Evolutionary conservation across 768 basidiomycete genomes (phyloP).

Genomic region (Lactifluus piperatus): DNA sequence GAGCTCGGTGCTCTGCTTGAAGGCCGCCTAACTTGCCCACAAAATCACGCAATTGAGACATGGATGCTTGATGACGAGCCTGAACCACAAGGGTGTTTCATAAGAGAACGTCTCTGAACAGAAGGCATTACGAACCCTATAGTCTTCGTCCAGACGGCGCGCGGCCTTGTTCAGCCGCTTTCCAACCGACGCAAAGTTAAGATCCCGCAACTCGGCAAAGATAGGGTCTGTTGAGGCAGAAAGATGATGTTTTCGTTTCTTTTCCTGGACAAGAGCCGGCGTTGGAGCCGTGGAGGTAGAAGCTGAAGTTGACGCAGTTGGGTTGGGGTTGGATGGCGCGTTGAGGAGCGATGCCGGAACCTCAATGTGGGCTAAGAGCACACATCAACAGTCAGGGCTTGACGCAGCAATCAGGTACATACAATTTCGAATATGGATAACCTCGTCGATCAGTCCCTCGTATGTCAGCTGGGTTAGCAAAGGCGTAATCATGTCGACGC

Average conservation of each 20-base stretch:
- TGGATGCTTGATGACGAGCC: slow-evolving; percentile 82
- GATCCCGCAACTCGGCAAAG: slow-evolving; percentile 74
- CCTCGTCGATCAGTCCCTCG: slow-evolving; percentile 90
- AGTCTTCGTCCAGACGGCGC: slow-evolving; percentile 81
- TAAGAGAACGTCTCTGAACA: not conserved
- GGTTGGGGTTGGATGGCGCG: slow-evolving; percentile 38
- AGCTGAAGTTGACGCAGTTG: slow-evolving; percentile 30
- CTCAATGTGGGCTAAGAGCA: slow-evolving; percentile 59
- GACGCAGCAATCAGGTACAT: slow-evolving; percentile 24
- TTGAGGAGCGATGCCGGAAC: slow-evolving; percentile 63
- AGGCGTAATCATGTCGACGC: slow-evolving; percentile 92
- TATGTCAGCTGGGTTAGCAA: slow-evolving; percentile 94
- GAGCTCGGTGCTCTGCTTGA: slow-evolving; percentile 83
- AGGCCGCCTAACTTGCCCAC: slow-evolving; percentile 91
- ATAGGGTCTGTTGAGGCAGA: slow-evolving; percentile 72
- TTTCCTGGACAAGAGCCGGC: slow-evolving; percentile 57
- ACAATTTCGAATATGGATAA: slow-evolving; percentile 88
- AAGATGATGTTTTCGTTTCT: slow-evolving; percentile 84
- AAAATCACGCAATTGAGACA: slow-evolving; percentile 87
- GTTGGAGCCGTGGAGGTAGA: slow-evolving; percentile 36
- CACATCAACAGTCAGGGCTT: not conserved
- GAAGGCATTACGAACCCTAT: slow-evolving; percentile 49
- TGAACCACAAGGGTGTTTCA: slow-evolving; percentile 25
- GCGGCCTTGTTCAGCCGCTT: slow-evolving; percentile 74
- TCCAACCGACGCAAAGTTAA: slow-evolving; percentile 89